Conservation (phyloP, 305 asterid genomes). For the Euphrasia arctica region DNA sequence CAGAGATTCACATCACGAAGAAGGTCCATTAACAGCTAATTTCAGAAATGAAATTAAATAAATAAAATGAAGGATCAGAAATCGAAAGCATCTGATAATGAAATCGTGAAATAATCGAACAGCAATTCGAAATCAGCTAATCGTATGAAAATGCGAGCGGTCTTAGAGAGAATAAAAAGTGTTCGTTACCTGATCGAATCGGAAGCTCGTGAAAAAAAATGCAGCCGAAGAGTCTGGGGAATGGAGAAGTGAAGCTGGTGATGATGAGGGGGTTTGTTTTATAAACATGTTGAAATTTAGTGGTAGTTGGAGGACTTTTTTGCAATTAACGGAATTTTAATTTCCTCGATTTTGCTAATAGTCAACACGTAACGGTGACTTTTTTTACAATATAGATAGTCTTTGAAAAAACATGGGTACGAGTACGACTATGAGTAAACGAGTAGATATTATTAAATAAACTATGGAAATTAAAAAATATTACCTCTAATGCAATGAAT, state of each 20-base stretch:
- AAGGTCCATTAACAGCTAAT: constrained; percentile 22
- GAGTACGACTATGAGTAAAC: too few species aligned
- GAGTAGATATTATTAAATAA: too few species aligned
- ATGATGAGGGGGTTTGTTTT: constrained; percentile 24
- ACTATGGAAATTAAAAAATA: too few species aligned
- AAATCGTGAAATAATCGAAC: constrained; percentile 26
- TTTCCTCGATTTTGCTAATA: background rate
- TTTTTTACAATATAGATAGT: too few species aligned
- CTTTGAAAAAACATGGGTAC: too few species aligned
- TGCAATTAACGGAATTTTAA: constrained; percentile 25
- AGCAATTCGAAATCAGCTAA: constrained; percentile 25
- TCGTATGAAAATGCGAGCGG: constrained; percentile 8
- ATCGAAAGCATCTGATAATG: constrained; percentile 20
- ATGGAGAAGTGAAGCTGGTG: constrained; percentile 32
- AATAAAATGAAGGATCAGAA: background rate
- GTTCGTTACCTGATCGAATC: constrained; percentile 35
- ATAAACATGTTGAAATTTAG: constrained; percentile 33
- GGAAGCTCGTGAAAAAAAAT: constrained; percentile 22
- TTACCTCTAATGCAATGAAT: too few species aligned
- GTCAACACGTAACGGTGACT: too few species aligned
- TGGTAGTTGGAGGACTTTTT: constrained; percentile 33
- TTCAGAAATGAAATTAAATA: background rate
- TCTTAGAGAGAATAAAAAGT: constrained; percentile 8
- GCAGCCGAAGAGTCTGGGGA: constrained; percentile 25
- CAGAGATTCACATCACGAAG: constrained; percentile 17